These are phyloP conservation scores for Rutstroemia sp. DNA, from an alignment of 2,329 filamentous ascomycete genomes.

Conservation along the genomic window DNA sequence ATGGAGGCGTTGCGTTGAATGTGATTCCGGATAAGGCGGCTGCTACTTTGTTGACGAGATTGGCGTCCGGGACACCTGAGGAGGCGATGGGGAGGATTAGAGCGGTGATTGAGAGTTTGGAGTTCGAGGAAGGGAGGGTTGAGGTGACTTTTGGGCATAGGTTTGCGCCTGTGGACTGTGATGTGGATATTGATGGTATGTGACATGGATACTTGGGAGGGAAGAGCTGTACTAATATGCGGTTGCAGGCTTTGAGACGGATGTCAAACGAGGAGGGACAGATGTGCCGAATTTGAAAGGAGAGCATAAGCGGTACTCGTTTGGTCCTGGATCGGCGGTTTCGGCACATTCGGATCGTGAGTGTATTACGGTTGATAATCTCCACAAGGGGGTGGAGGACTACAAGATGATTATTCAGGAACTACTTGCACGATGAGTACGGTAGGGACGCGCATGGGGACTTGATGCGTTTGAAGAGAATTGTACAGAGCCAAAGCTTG, in stretches of 20 bases:
- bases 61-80: background rate
- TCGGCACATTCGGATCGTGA: conserved; percentile 82
- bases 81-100: background rate
- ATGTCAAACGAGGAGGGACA: conserved; percentile 84
- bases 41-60: background rate
- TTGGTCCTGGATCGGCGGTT: conserved; percentile 64
- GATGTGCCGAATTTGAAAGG: conserved; percentile 54
- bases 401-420: conserved; percentile 48
- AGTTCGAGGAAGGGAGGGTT: conserved; percentile 30
- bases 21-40: conserved; percentile 59
- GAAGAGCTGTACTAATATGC: background rate
- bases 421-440: background rate
- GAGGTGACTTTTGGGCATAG: conserved; percentile 61
- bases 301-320: conserved; percentile 45
- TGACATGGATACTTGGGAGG: too few relatives aligned
- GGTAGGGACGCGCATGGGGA: too few relatives aligned
- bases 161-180: conserved; percentile 66
- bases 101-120: background rate
- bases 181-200: conserved; percentile 54
- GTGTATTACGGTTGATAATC: conserved; percentile 62
- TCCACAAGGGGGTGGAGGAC: conserved; percentile 68
- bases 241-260: conserved; percentile 58
- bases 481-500: too few relatives aligned
- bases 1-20: conserved; percentile 76
- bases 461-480: too few relatives aligned